Evolutionary conservation across 208 protist genomes (phyloP).

Genomic region (Zelonia costaricensis): DNA sequence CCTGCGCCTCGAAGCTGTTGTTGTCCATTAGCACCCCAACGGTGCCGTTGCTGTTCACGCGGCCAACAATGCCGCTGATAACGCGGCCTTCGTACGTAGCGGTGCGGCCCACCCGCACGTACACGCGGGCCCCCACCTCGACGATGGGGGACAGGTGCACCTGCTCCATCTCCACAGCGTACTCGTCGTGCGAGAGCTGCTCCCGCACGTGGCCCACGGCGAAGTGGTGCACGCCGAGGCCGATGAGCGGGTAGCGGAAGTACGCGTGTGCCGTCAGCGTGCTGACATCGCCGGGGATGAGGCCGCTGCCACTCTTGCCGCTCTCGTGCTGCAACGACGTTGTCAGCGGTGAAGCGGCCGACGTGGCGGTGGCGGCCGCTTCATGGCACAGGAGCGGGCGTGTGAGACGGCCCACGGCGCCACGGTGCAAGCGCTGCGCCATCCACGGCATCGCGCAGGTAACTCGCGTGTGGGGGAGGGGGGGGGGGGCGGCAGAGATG

Average conservation of each 20-base stretch:
- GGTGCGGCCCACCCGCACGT: conserved; percentile 49
- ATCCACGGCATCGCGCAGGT: too few species aligned
- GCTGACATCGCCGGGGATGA: conserved; percentile 15
- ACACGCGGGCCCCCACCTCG: conserved; percentile 80
- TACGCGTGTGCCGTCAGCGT: conserved; percentile 38
- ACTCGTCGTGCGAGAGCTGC: conserved; percentile 57
- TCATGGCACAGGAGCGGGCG: too few species aligned
- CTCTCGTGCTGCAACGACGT: too few species aligned
- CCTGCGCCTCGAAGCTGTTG: conserved; percentile 64
- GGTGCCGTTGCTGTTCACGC: conserved; percentile 86
- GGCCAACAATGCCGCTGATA: conserved; percentile 70
- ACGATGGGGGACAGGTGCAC: conserved; percentile 66
- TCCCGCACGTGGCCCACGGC: conserved; percentile 52
- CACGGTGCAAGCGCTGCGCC: too few species aligned
- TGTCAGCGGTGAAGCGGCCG: too few species aligned
- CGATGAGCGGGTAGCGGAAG: conserved; percentile 64
- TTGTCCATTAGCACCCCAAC: conserved; percentile 84
- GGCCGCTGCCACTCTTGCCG: too few species aligned
- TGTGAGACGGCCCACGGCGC: too few species aligned
- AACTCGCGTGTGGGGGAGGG: too few species aligned
- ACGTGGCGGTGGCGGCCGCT: too few species aligned
- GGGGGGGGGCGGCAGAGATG: too few species aligned
- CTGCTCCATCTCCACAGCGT: conserved; percentile 70
- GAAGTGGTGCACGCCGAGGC: conserved; percentile 68
- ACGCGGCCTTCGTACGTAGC: conserved; percentile 35